Conservation (phyloP, 1,139 yeast species). For the Scheffersomyces cryptocercus region DNA sequence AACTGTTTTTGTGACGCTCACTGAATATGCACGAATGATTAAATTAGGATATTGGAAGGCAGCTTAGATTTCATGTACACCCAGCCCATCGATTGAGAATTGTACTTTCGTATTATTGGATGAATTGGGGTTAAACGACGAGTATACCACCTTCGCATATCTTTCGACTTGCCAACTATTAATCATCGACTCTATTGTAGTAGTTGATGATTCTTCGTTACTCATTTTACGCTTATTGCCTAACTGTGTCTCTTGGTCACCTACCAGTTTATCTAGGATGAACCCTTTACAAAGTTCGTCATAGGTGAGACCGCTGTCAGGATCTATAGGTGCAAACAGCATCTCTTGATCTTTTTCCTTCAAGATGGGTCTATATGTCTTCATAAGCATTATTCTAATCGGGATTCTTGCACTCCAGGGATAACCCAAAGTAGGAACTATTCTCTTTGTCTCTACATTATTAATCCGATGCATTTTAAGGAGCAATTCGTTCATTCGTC, state of each 20-base stretch:
- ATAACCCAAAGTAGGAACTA: constrained; percentile 43
- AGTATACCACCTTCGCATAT: constrained; percentile 25
- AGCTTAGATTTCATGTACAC: constrained; percentile 6
- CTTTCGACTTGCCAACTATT: constrained; percentile 33
- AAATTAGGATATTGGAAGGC: too few species aligned
- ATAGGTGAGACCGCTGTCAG: constrained; percentile 16
- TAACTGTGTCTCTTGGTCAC: neutral
- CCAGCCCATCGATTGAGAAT: constrained; percentile 16
- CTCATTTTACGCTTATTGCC: neutral
- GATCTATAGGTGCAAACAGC: constrained; percentile 5
- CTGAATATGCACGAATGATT: neutral
- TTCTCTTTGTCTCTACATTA: constrained; percentile 19
- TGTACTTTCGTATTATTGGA: constrained; percentile 10
- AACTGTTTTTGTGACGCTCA: neutral
- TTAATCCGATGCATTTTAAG: constrained; percentile 13
- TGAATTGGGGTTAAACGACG: constrained; percentile 11
- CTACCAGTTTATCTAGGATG: constrained; percentile 2
- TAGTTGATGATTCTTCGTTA: neutral
- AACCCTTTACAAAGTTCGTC: constrained; percentile 16
- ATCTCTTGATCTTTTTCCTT: constrained; percentile 4
- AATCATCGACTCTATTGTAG: constrained; percentile 9
- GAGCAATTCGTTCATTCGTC: constrained; percentile 8
- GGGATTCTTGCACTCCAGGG: constrained; percentile 39
- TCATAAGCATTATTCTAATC: constrained; percentile 34
- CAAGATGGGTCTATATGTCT: constrained; percentile 30